These are phyloP conservation scores for Cladosporium sphaerospermum DNA, from an alignment of 2,329 filamentous ascomycete species.

Conservation along the genomic window DNA sequence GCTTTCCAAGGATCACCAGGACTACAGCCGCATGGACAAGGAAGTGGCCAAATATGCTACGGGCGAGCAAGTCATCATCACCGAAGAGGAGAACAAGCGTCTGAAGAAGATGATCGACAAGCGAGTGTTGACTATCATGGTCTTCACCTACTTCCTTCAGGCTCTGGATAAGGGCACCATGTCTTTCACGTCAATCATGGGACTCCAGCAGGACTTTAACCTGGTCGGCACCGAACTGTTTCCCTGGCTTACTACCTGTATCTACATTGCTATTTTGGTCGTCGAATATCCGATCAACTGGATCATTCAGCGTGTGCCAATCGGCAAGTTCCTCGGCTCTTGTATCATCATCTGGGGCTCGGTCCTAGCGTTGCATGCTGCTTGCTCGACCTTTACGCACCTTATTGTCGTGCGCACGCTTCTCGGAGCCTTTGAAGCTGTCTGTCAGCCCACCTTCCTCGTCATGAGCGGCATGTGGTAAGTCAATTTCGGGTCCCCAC, in stretches of 20 bases:
- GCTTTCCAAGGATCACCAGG: conserved; percentile 46
- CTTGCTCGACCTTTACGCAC: conserved; percentile 54
- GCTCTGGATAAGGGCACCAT: conserved; percentile 63
- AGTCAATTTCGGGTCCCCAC: neutral
- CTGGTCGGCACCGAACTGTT: conserved; percentile 47
- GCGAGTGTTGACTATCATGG: conserved; percentile 64
- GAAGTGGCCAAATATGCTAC: conserved; percentile 66
- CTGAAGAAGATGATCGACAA: conserved; percentile 61
- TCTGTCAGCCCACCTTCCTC: conserved; percentile 62
- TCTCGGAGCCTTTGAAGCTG: conserved; percentile 65
- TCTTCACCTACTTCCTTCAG: conserved; percentile 67
- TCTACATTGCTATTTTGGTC: conserved; percentile 64
- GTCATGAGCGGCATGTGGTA: conserved; percentile 61
- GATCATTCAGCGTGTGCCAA: conserved; percentile 55
- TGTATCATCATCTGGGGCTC: conserved; percentile 61
- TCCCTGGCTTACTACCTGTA: conserved; percentile 66
- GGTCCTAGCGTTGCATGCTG: conserved; percentile 55
- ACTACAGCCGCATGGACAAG: conserved; percentile 58
- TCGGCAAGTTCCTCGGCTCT: conserved; percentile 55
- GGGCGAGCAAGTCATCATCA: conserved; percentile 51
- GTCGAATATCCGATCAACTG: conserved; percentile 67
- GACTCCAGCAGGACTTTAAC: conserved; percentile 43
- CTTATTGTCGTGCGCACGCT: conserved; percentile 58
- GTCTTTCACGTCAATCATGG: conserved; percentile 59
- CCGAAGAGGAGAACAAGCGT: conserved; percentile 53